Percentiles rank a stretch among this genome's conserved stretches.
Evolutionary conservation across 2,329 filamentous ascomycete genomes (phyloP).

Genomic region (Lasiodiplodia gonubiensis): DNA sequence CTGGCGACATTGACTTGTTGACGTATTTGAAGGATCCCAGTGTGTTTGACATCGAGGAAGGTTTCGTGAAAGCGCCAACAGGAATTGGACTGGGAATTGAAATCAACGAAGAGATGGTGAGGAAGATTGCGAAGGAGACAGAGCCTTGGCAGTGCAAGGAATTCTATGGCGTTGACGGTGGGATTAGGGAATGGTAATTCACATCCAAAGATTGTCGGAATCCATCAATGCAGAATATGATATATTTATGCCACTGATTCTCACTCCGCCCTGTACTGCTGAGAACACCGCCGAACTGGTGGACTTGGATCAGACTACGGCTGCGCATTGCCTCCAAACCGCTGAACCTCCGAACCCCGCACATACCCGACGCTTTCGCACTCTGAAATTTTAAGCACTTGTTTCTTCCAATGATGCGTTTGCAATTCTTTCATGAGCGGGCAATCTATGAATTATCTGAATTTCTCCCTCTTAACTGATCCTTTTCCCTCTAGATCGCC

Average conservation of each 20-base stretch:
- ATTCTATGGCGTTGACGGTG: conserved; percentile 48
- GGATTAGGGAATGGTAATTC: neutral
- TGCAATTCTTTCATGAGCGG: neutral
- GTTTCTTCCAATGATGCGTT: no score
- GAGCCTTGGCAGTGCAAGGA: conserved; percentile 61
- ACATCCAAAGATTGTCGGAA: no score
- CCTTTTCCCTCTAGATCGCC: accelerated
- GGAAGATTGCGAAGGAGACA: conserved; percentile 63
- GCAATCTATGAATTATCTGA: neutral
- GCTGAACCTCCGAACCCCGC: conserved; percentile 2
- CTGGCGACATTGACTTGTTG: conserved; percentile 48
- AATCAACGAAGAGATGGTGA: conserved; percentile 69
- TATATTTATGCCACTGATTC: no score
- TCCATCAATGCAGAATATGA: no score
- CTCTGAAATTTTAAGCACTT: neutral
- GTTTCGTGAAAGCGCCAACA: conserved; percentile 65
- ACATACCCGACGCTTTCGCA: neutral
- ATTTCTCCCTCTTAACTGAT: no score
- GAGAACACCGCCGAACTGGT: no score
- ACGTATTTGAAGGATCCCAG: conserved; percentile 69
- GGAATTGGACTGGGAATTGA: conserved; percentile 72
- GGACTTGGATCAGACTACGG: neutral
- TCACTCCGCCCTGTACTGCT: no score
- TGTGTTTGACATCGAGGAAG: conserved; percentile 69
- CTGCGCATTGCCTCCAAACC: neutral